A percentile compares a stretch with the other conserved stretches of the same genome.
These are phyloP conservation scores for Solanum bulbocastanum DNA, from an alignment of 257 asterid genomes.

Conservation along the genomic window DNA sequence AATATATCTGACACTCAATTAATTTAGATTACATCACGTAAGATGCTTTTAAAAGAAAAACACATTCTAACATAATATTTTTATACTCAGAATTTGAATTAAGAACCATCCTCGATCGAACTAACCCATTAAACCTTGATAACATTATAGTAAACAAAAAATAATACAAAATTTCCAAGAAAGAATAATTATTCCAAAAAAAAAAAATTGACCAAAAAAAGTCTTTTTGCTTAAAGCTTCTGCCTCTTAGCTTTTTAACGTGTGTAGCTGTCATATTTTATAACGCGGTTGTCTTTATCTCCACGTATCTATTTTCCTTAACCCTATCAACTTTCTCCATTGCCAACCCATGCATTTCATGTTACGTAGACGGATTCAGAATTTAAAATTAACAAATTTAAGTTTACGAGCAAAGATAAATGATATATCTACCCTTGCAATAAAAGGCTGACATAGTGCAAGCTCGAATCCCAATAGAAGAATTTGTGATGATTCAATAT, in stretches of 20 bases:
- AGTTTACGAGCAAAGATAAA: background rate
- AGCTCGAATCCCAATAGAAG: background rate
- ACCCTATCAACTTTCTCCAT: conserved; percentile 8
- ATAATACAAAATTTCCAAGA: background rate
- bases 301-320: conserved; percentile 7
- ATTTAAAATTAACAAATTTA: background rate
- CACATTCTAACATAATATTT: too few species aligned
- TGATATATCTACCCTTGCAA: background rate
- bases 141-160: background rate
- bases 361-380: fast-evolving
- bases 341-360: background rate
- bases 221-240: background rate
- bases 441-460: background rate
- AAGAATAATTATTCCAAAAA: background rate
- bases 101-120: background rate
- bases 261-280: background rate
- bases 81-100: background rate
- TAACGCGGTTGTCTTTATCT: conserved; percentile 15
- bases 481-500: background rate
- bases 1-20: background rate
- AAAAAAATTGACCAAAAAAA: background rate
- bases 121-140: background rate
- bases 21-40: too few species aligned
- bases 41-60: too few species aligned
- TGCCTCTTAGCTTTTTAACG: background rate